Conservation (phyloP, 164 flowering plant genomes). For the Macadamia tetraphylla region DNA sequence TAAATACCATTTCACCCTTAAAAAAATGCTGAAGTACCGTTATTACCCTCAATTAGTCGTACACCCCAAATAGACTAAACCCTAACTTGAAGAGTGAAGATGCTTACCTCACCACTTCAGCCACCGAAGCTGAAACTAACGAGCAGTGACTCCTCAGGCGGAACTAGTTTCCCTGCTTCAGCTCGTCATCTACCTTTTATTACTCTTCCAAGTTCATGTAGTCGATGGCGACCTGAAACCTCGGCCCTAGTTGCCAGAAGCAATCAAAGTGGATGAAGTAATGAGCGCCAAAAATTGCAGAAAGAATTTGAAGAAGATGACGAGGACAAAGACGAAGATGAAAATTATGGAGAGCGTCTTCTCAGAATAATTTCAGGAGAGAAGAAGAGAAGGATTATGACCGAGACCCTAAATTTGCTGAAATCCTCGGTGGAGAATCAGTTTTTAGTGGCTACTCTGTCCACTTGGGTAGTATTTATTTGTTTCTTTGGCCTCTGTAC, state of each 20-base stretch:
- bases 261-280: neutral
- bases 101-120: conserved; percentile 13
- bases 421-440: conserved; percentile 43
- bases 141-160: neutral
- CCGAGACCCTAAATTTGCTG: conserved; percentile 80
- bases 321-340: conserved; percentile 2
- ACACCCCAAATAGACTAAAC: no score
- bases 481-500: neutral
- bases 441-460: no score
- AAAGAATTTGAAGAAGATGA: conserved; percentile 14
- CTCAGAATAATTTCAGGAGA: conserved; percentile 21
- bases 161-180: conserved; percentile 2
- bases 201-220: no score
- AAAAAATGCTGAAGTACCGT: no score
- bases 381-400: conserved; percentile 59
- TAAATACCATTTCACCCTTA: no score
- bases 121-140: neutral
- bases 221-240: neutral
- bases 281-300: conserved; percentile 4
- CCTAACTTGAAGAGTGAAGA: no score
- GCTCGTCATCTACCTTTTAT: neutral
- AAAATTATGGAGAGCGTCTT: conserved; percentile 8
- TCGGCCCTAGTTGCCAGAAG: conserved; percentile 5
- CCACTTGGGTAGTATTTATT: no score
- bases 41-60: no score